Conservation (phyloP, 768 basidiomycete species). For the Suillus luteus region DNA sequence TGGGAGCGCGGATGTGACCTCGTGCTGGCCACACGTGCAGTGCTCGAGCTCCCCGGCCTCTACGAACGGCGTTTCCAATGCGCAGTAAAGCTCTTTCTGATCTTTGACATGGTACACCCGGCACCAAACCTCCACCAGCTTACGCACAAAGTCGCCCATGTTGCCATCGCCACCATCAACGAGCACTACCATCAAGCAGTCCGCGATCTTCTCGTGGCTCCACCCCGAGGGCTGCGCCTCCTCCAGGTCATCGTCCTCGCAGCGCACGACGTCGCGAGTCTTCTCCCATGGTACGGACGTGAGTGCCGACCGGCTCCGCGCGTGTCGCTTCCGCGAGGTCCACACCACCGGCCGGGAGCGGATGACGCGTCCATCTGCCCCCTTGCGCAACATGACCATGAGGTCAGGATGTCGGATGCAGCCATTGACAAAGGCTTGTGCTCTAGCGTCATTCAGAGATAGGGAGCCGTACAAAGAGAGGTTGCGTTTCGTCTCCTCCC, state of each 20-base stretch:
- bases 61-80: slow-evolving; percentile 25
- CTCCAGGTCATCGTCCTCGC: slow-evolving; percentile 27
- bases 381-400: slow-evolving; percentile 35
- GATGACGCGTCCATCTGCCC: slow-evolving; percentile 28
- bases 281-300: slow-evolving; percentile 28
- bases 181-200: slow-evolving; percentile 35
- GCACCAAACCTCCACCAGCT: slow-evolving; percentile 32
- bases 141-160: slow-evolving; percentile 32
- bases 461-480: slow-evolving; percentile 28
- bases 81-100: slow-evolving; percentile 22
- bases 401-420: slow-evolving; percentile 34
- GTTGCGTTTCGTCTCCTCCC: slow-evolving; percentile 34
- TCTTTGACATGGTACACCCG: slow-evolving; percentile 27
- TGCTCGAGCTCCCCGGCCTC: slow-evolving; percentile 30
- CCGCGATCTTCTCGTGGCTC: slow-evolving; percentile 17
- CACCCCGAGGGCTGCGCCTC: slow-evolving; percentile 26
- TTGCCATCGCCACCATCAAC: slow-evolving; percentile 30
- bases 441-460: slow-evolving; percentile 30
- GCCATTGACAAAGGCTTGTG: slow-evolving; percentile 32
- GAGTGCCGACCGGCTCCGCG: slow-evolving; percentile 29
- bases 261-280: slow-evolving; percentile 18
- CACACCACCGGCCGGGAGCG: slow-evolving; percentile 28
- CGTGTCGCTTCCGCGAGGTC: slow-evolving; percentile 31
- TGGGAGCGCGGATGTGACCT: slow-evolving; percentile 15
- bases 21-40: slow-evolving; percentile 13